Base-by-base conservation (phyloP, 495 filamentous ascomycete genomes). In the Immersiella caudata region DNA sequence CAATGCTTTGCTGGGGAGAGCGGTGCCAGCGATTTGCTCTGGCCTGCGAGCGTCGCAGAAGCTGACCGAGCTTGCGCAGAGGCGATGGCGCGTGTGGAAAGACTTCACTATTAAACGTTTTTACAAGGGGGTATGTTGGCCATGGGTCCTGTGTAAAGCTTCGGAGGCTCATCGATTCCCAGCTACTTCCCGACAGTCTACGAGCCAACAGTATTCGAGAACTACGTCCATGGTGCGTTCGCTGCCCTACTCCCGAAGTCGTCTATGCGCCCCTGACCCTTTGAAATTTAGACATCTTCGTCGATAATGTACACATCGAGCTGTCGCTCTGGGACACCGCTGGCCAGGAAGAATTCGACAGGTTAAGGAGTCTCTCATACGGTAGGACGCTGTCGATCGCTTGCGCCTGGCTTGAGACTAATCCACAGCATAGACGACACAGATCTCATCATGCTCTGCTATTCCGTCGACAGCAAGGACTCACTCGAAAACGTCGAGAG, bases 181-280 rank as follows among this genome's bases (percentile, higher is more conserved):
- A 96, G 93, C 73, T 97, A 96, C 76, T 99, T 99, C 79, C 95
- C 95, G 52, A 97, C 95, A 36, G 95, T 99, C 71, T 99, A 99
- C 78, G 95, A 99, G 77, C 95, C 95, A 62, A 99, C 95, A 21
- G 95, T 99, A 69, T 99, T 99, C 82, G 94, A 99, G 80, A 99
- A 99, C 80, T 99, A 99, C 77, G 95, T 99, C 67, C 95, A 99
- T 79, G 93, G 93, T 97, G 87, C 72, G 82, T 76, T 25, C 27
- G 7, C 25, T 1, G 20, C 5, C 1, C 12, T 40, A 27, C 20
- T 50, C 29, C 35, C 50, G 14, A 16, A 22, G 36, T 25, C 21
- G 18, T 14, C n/a, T 18, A 22, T 12, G n/a, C 21, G 7, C 12
- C 25, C 35, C 73, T 73, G 46, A 74, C 65, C 6, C 21, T 20